Conservation (phyloP, 768 basidiomycete genomes). For the Termitomyces sp. region DNA sequence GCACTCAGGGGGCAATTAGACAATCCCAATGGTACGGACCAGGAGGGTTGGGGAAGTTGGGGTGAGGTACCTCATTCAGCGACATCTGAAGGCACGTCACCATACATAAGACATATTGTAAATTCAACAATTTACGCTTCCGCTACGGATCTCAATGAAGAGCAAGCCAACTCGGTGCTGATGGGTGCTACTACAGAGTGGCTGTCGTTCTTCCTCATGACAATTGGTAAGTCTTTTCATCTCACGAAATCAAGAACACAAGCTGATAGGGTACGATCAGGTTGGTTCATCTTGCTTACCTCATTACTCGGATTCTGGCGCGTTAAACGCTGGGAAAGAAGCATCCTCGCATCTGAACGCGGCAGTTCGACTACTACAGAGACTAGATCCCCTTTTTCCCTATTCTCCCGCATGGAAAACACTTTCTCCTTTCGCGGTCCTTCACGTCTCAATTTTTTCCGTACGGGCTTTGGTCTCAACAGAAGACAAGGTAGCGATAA, state of each 20-base stretch:
- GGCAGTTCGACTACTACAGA: slow-evolving; percentile 20
- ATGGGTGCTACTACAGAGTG: slow-evolving; percentile 83
- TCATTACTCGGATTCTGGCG: slow-evolving; percentile 89
- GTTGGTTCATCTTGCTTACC: slow-evolving; percentile 86
- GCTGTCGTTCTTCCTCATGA: slow-evolving; percentile 95
- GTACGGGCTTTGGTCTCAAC: slow-evolving; percentile 38
- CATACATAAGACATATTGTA: slow-evolving; percentile 27
- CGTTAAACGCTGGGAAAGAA: slow-evolving; percentile 83
- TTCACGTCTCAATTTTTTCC: slow-evolving; percentile 34
- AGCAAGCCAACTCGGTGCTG: slow-evolving; percentile 33
- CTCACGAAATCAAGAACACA: not conserved
- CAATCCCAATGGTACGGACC: slow-evolving; percentile 26
- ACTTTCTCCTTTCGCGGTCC: slow-evolving; percentile 33
- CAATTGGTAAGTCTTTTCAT: slow-evolving; percentile 44
- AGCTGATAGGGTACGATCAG: slow-evolving; percentile 22
- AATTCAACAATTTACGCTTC: slow-evolving; percentile 8
- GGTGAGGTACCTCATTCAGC: slow-evolving; percentile 28
- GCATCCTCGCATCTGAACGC: slow-evolving; percentile 57
- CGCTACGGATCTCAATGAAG: slow-evolving; percentile 21
- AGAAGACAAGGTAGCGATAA: slow-evolving; percentile 18
- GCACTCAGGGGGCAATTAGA: slow-evolving; percentile 58
- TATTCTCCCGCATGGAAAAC: slow-evolving; percentile 32
- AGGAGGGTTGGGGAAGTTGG: slow-evolving; percentile 27
- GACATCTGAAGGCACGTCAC: slow-evolving; percentile 39
- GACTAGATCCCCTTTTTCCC: slow-evolving; percentile 12